Evolutionary conservation across 2,329 filamentous ascomycete species (phyloP).

Genomic region (Fusarium sp.): DNA sequence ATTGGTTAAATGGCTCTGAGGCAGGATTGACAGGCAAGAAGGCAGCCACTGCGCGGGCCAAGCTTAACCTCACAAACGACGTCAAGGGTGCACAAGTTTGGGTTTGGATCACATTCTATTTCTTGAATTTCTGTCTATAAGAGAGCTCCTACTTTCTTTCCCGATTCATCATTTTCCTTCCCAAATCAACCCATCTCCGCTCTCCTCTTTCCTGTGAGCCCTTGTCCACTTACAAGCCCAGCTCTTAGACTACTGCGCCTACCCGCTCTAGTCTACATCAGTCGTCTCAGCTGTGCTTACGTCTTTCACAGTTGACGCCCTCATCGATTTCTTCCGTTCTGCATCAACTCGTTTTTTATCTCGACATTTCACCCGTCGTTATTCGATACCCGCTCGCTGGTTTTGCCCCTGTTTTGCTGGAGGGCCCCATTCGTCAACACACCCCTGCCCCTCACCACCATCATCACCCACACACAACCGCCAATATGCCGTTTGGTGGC

Average conservation of each 20-base stretch:
- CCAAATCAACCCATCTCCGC: neutral
- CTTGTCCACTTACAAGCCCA: neutral
- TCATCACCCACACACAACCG: neutral
- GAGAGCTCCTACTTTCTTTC: neutral
- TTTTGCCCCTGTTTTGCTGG: neutral
- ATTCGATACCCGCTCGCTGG: neutral
- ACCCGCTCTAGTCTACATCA: constrained; percentile 3
- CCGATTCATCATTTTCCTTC: neutral
- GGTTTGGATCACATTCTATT: constrained; percentile 15
- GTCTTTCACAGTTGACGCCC: neutral
- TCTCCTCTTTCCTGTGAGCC: neutral
- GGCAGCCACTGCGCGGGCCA: constrained; percentile 11
- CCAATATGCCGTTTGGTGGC: constrained; percentile 11
- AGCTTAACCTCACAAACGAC: neutral
- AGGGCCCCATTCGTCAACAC: neutral
- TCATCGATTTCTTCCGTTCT: neutral
- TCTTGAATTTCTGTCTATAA: constrained; percentile 7
- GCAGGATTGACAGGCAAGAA: constrained; percentile 18
- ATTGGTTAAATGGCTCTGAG: neutral
- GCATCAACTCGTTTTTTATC: neutral
- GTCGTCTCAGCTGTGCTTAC: neutral
- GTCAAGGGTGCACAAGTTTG: neutral
- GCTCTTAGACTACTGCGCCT: neutral
- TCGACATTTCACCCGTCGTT: neutral
- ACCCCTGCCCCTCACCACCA: neutral